Base-by-base conservation (phyloP, 352 stramenopile species). In the Pythium pyrilobum region DNA sequence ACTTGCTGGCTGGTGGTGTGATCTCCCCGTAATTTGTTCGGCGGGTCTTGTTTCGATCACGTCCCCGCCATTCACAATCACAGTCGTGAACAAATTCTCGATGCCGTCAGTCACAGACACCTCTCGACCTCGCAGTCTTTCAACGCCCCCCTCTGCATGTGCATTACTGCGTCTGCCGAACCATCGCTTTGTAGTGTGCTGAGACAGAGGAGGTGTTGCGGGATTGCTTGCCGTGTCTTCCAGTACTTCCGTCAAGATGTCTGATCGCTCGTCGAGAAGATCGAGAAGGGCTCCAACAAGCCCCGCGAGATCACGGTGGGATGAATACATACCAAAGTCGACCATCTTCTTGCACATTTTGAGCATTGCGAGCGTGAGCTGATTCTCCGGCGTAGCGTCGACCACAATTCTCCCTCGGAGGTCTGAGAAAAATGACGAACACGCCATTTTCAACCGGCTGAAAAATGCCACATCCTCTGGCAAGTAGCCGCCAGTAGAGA, bases 311-410 rank as follows among this genome's bases (percentile, higher is more conserved):
- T 86, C 72, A 12, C 70, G 48, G 37, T 82, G 63, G 0, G 70
- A 68, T 18, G 64, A 49, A 32, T 81, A 86, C 62, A 89, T 86
- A 2, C 76, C 79, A 59, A 87, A 89, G 46, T 79, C 69, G 9
- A 84, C 62, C 59, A 89, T 60, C 39, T 85, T 87, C 42, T 69
- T 67, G 40, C 56, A 77, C 27, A 78, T 52, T 8, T 74, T 74
- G 23, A 87, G 27, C 38, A 86, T 66, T 4, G 79, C 57, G 12
- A 89, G 67, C 0, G 69, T 77, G 9, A 89, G 43, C 27, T 86
- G 73, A 32, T 87, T 89, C 62, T 86, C 65, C 6, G 76, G 74
- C 6, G 70, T 74, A 32, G 81, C 72, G 21, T 82, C 71, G 10
- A 85, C 65, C 23, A 69, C 63, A 32, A 87, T 72, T 12, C 56